Conservation (phyloP, 140 eudicot species). For the Erigeron philadelphicus region DNA sequence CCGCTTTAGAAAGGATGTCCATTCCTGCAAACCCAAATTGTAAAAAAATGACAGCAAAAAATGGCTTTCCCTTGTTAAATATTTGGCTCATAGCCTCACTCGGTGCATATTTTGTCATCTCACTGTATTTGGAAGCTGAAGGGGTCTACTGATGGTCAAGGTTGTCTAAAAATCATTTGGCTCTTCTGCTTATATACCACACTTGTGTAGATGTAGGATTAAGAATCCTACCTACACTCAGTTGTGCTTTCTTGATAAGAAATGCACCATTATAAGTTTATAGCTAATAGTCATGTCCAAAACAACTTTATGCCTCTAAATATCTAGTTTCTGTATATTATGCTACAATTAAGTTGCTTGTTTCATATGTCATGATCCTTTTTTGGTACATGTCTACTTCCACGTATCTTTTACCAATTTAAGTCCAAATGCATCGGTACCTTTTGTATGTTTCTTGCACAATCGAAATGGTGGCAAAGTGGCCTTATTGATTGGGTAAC, state of each 20-base stretch:
- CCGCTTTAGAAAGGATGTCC: constrained; percentile 69
- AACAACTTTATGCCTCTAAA: constrained; percentile 14
- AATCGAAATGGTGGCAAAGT: too few species aligned
- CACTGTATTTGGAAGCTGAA: constrained; percentile 10
- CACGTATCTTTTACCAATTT: too few species aligned
- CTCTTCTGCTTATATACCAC: constrained; percentile 24
- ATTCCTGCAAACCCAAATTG: constrained; percentile 79
- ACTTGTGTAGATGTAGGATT: neutral
- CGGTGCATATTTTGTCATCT: constrained; percentile 17
- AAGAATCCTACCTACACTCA: neutral
- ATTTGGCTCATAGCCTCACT: constrained; percentile 24
- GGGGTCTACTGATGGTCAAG: neutral
- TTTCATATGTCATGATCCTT: neutral
- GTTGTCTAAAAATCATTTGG: constrained; percentile 13
- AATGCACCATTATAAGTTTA: constrained; percentile 8
- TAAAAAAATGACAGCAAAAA: constrained; percentile 55
- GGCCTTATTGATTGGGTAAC: too few species aligned
- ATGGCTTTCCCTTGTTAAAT: constrained; percentile 48
- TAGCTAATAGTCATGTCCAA: constrained; percentile 9
- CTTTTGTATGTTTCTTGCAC: neutral
- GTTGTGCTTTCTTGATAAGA: constrained; percentile 18
- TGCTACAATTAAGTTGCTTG: neutral
- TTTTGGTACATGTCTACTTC: too few species aligned
- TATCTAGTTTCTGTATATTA: constrained; percentile 9
- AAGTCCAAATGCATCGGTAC: neutral